These are phyloP conservation scores for Pachysandra terminalis DNA, from an alignment of 164 flowering plant genomes.

Conservation along the genomic window DNA sequence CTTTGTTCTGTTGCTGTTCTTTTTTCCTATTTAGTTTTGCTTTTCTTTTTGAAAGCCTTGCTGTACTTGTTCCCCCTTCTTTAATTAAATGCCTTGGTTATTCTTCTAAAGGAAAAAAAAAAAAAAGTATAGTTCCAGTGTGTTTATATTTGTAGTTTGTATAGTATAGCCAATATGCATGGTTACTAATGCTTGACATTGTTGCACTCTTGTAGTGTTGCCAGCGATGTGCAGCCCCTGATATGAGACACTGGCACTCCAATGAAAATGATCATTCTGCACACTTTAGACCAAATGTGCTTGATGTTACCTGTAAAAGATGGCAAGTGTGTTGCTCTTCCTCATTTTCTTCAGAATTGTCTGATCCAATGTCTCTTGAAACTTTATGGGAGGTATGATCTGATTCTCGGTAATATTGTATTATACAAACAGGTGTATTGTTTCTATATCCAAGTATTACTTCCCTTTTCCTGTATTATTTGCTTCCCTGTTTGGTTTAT, in stretches of 20 bases:
- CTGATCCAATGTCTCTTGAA: constrained; percentile 57
- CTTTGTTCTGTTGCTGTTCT: too few relatives aligned
- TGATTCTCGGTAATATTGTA: background rate
- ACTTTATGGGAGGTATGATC: constrained; percentile 85
- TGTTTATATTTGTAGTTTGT: background rate
- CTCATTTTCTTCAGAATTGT: constrained; percentile 37
- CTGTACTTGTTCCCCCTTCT: too few relatives aligned
- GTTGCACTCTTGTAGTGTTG: constrained; percentile 19
- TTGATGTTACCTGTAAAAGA: constrained; percentile 34
- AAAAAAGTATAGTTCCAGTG: too few relatives aligned
- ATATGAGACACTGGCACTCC: constrained; percentile 26
- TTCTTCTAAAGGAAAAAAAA: too few relatives aligned
- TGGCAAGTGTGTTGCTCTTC: constrained; percentile 54
- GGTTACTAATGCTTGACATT: background rate
- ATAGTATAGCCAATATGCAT: background rate
- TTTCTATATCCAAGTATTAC: too few relatives aligned
- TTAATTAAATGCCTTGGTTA: too few relatives aligned
- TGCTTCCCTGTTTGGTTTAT: too few relatives aligned
- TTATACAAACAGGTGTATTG: background rate
- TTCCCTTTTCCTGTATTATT: too few relatives aligned
- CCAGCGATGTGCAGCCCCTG: constrained; percentile 45
- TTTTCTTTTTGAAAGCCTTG: too few relatives aligned
- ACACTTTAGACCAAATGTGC: constrained; percentile 24
- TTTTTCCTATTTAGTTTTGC: background rate
- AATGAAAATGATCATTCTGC: constrained; percentile 28